Conservation (phyloP, 2,329 filamentous ascomycete genomes). For the Immersiporthe knoxdaviesiana region DNA sequence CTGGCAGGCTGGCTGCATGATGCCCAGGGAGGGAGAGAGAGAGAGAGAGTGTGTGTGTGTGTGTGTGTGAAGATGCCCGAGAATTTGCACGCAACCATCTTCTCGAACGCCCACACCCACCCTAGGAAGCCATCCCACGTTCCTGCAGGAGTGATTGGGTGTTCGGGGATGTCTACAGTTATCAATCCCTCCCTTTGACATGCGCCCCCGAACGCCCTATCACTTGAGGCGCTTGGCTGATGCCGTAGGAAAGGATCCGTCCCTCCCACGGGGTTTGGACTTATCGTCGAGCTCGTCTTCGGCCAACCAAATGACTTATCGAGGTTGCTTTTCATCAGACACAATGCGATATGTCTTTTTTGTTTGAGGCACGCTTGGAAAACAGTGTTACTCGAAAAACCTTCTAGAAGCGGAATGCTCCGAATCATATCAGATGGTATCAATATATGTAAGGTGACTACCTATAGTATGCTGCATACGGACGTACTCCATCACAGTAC, state of each 20-base stretch:
- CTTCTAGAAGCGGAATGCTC: background rate
- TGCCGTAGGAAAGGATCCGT: background rate
- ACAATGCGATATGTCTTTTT: too few relatives aligned
- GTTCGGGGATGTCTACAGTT: background rate
- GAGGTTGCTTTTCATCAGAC: too few relatives aligned
- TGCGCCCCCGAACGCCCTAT: background rate
- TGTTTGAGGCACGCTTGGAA: background rate
- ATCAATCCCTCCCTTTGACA: background rate
- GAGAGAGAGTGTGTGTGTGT: too few relatives aligned
- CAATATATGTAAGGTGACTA: background rate
- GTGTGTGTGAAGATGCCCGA: background rate
- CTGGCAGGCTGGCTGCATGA: conserved; percentile 1
- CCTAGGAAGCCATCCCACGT: too few relatives aligned
- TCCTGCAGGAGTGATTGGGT: background rate
- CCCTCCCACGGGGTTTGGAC: background rate
- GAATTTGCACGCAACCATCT: too few relatives aligned
- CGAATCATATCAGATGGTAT: background rate
- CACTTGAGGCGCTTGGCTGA: background rate
- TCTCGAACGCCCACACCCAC: too few relatives aligned
- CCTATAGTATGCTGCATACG: background rate
- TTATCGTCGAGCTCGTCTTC: too few relatives aligned
- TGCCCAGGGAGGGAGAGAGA: background rate
- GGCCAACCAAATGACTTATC: too few relatives aligned
- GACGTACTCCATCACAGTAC: too few relatives aligned
- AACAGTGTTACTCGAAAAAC: background rate